phyloP scores from a whole-genome alignment of 192 early-diverging fungal genomes.

The Coemansia sp. region DNA sequence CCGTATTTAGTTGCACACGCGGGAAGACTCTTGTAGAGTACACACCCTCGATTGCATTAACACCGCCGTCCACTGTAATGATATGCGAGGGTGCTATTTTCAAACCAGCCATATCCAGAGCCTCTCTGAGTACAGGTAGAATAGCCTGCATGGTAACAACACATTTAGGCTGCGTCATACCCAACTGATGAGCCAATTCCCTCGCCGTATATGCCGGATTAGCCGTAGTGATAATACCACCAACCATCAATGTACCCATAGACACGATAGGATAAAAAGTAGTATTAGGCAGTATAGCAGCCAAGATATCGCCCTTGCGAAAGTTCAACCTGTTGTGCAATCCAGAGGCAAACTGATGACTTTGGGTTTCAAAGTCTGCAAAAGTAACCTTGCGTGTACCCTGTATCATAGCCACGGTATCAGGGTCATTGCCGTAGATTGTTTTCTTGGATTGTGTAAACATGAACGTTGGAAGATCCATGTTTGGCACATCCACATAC shows the following conservation, averaged over 20 bases:
- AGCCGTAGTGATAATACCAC: slow-evolving; percentile 66
- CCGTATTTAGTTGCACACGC: slow-evolving; percentile 24
- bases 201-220: slow-evolving; percentile 80
- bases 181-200: slow-evolving; percentile 79
- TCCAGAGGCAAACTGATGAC: slow-evolving; percentile 37
- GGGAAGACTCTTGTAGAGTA: slow-evolving; percentile 25
- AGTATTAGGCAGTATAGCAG: slow-evolving; percentile 70
- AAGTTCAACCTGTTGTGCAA: slow-evolving; percentile 54
- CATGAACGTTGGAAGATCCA: slow-evolving; percentile 48
- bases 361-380: slow-evolving; percentile 18
- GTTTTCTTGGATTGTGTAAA: slow-evolving; percentile 22
- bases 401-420: slow-evolving; percentile 21
- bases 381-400: slow-evolving; percentile 17
- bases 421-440: slow-evolving; percentile 36
- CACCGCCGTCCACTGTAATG: slow-evolving; percentile 22
- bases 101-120: slow-evolving; percentile 23
- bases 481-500: slow-evolving; percentile 22
- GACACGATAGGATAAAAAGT: slow-evolving; percentile 61
- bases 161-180: slow-evolving; percentile 61
- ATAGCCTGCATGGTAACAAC: slow-evolving; percentile 56
- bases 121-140: slow-evolving; percentile 29
- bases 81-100: slow-evolving; percentile 33
- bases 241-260: slow-evolving; percentile 61
- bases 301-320: slow-evolving; percentile 68
- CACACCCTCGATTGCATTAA: slow-evolving; percentile 8